These are phyloP conservation scores for Bremia lactucae DNA, from an alignment of 352 stramenopile species.

Conservation along the genomic window DNA sequence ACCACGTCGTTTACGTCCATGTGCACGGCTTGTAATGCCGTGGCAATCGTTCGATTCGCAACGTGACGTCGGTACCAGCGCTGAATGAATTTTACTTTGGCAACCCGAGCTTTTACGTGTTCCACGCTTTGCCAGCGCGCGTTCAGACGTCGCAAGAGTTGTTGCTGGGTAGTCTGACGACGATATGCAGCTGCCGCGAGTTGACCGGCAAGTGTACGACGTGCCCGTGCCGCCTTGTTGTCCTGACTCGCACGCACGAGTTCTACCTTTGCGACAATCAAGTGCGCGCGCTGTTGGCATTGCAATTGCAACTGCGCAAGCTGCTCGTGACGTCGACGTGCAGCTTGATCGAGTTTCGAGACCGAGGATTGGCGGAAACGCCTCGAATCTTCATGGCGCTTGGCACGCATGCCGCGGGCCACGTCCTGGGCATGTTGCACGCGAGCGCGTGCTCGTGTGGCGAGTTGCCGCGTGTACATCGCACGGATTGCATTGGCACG, in stretches of 20 bases:
- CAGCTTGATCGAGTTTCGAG: slow-evolving; percentile 39
- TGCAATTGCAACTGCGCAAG: slow-evolving; percentile 32
- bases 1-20: slow-evolving; percentile 30
- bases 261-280: slow-evolving; percentile 46
- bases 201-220: slow-evolving; percentile 31
- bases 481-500: slow-evolving; percentile 41
- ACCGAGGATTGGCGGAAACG: slow-evolving; percentile 23
- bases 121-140: slow-evolving; percentile 62
- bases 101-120: slow-evolving; percentile 50
- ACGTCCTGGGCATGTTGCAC: slow-evolving; percentile 52
- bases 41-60: slow-evolving; percentile 29
- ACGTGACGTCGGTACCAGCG: slow-evolving; percentile 53
- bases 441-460: slow-evolving; percentile 28
- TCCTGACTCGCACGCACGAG: slow-evolving; percentile 34
- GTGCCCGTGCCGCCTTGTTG: slow-evolving; percentile 24
- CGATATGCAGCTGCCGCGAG: slow-evolving; percentile 35
- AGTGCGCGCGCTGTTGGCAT: slow-evolving; percentile 33
- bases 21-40: slow-evolving; percentile 24
- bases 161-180: slow-evolving; percentile 41
- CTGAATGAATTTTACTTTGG: slow-evolving; percentile 61
- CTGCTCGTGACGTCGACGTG: slow-evolving; percentile 30
- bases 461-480: slow-evolving; percentile 27
- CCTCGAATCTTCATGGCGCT: slow-evolving; percentile 32
- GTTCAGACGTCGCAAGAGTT: slow-evolving; percentile 36
- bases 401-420: slow-evolving; percentile 34